Percentiles rank a stretch among this genome's conserved stretches.
Evolutionary conservation across 805 yeast genomes (phyloP).

Genomic region (Lipomyces orientalis): DNA sequence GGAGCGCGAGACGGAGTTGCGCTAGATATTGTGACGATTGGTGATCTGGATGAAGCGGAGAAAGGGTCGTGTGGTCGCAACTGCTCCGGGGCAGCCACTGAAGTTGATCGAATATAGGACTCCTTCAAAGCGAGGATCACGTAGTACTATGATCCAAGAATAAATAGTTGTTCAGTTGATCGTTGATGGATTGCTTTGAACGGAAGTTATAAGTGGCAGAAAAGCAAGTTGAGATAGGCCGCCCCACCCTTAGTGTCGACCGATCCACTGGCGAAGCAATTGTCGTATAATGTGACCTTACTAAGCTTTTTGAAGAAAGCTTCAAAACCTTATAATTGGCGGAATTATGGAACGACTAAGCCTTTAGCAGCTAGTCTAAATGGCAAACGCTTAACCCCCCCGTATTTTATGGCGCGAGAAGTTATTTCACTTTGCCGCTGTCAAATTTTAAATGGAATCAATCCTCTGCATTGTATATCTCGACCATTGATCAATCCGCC

Average conservation of each 20-base stretch:
- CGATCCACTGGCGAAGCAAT: too few relatives aligned
- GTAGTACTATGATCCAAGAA: background rate
- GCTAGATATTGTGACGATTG: constrained; percentile 16
- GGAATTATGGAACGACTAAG: too few relatives aligned
- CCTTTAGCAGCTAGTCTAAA: too few relatives aligned
- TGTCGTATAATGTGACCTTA: background rate
- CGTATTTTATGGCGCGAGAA: too few relatives aligned
- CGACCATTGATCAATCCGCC: too few relatives aligned
- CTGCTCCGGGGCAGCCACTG: background rate
- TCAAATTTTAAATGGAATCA: too few relatives aligned
- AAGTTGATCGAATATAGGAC: background rate
- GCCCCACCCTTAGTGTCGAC: background rate
- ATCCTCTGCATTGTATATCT: too few relatives aligned
- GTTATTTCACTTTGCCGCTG: too few relatives aligned
- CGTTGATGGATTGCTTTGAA: background rate
- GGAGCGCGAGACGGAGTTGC: constrained; percentile 16
- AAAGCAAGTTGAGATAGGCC: background rate
- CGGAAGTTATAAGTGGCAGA: background rate
- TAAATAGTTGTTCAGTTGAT: background rate
- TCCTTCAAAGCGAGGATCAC: background rate
- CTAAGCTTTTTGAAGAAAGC: background rate
- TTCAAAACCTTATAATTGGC: background rate
- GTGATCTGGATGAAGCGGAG: background rate
- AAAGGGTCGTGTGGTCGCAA: constrained; percentile 3
- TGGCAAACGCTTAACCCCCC: too few relatives aligned